Conservation (phyloP, 257 asterid genomes). For the Solanum microdontum region DNA sequence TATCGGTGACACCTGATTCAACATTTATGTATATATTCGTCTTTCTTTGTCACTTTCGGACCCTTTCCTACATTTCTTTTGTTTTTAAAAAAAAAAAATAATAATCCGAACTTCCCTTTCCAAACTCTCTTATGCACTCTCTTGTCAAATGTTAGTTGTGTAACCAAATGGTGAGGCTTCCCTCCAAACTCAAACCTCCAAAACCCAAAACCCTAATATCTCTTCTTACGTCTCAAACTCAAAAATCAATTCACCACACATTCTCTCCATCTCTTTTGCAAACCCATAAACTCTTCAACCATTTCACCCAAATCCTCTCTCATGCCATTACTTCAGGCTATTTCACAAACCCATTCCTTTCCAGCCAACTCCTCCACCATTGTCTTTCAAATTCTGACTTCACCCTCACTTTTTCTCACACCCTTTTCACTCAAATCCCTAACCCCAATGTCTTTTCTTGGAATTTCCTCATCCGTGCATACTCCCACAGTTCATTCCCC, state of each 20-base stretch:
- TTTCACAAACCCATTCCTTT: conserved; percentile 3
- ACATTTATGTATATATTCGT: too few species aligned
- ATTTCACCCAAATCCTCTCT: conserved; percentile 5
- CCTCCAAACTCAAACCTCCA: background rate
- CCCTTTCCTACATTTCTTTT: too few species aligned
- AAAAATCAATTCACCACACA: background rate
- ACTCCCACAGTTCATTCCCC: background rate
- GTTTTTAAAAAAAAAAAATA: too few species aligned
- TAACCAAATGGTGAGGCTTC: background rate
- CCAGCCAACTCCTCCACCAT: conserved; percentile 8
- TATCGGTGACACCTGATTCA: rapidly evolving
- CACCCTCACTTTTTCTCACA: background rate
- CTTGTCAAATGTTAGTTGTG: background rate
- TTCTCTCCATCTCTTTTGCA: background rate
- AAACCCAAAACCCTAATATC: background rate
- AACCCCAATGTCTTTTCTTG: conserved; percentile 8
- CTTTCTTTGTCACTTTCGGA: too few species aligned
- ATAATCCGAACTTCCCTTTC: background rate
- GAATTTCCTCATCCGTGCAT: conserved; percentile 7
- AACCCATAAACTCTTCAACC: background rate
- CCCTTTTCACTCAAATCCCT: conserved; percentile 4
- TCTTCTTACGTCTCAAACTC: background rate
- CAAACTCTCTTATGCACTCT: background rate
- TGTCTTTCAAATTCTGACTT: background rate
- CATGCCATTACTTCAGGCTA: background rate